Evolutionary conservation across 176 grass and related monocot species (phyloP).

Genomic region (Cymbopogon citratus): DNA sequence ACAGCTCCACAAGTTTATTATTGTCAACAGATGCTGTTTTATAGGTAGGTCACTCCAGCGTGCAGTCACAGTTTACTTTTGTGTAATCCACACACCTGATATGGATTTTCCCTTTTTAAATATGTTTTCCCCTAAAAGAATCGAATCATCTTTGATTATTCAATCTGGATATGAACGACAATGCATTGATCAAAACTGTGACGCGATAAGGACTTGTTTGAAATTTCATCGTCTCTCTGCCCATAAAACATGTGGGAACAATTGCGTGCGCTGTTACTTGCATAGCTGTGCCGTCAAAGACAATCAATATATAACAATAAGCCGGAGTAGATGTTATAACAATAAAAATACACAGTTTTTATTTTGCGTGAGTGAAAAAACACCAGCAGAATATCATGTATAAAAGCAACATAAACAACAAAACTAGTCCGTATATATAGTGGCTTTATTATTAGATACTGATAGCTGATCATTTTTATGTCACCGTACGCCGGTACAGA

Average conservation of each 20-base stretch:
- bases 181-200: constrained; percentile 3
- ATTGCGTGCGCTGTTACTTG: not conserved
- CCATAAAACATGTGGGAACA: not conserved
- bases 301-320: not conserved
- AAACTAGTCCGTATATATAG: no score
- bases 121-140: not conserved
- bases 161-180: not conserved
- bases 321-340: no score
- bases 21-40: constrained; percentile 15
- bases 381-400: not conserved
- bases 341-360: not conserved
- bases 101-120: not conserved
- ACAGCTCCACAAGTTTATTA: constrained; percentile 23
- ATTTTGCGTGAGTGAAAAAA: not conserved
- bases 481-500: no score
- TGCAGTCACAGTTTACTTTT: not conserved
- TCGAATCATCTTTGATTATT: not conserved
- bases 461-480: no score
- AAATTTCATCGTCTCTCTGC: not conserved
- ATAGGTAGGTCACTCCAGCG: not conserved
- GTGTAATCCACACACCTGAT: not conserved
- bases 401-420: no score
- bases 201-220: not conserved
- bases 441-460: no score
- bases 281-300: not conserved